Percentiles rank a stretch among this genome's conserved stretches.
phyloP scores from a whole-genome alignment of 108 stramenopile species.

The Skeletonema menzelii region DNA sequence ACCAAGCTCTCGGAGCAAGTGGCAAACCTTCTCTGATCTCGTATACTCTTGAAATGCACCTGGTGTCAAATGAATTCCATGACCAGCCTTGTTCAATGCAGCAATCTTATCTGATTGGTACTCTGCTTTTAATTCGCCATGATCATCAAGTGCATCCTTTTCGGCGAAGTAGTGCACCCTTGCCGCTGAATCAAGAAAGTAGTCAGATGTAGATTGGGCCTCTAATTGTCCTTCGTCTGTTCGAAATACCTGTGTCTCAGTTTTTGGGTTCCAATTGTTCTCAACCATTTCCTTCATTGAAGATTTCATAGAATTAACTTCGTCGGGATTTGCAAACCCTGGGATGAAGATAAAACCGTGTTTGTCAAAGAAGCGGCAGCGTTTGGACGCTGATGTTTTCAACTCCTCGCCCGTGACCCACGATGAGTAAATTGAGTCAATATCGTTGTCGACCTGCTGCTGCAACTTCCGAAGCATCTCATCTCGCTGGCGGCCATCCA shows the following conservation, averaged over 20 bases:
- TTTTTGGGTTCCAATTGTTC: conserved; percentile 57
- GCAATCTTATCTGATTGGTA: conserved; percentile 56
- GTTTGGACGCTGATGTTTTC: neutral
- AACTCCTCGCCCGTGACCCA: neutral
- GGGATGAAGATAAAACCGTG: conserved; percentile 62
- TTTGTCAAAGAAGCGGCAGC: conserved; percentile 65
- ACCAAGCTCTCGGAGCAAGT: conserved; percentile 69
- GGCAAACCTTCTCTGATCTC: conserved; percentile 50
- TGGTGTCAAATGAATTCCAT: conserved; percentile 77
- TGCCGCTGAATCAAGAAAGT: conserved; percentile 84
- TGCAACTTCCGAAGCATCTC: neutral
- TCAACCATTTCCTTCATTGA: conserved; percentile 62
- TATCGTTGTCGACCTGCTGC: neutral
- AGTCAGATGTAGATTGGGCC: conserved; percentile 73
- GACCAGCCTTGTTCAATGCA: conserved; percentile 91
- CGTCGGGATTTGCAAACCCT: conserved; percentile 36
- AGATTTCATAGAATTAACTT: conserved; percentile 61
- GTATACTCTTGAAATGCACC: conserved; percentile 75
- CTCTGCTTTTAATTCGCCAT: conserved; percentile 42
- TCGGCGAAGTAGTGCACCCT: conserved; percentile 88
- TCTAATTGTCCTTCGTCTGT: conserved; percentile 75
- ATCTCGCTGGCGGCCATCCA: neutral
- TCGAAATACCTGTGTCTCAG: conserved; percentile 61
- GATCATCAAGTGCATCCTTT: conserved; percentile 60
- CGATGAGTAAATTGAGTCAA: neutral